These are phyloP conservation scores for Amaranthus tricolor DNA, from an alignment of 179 eudicot species.

Conservation along the genomic window DNA sequence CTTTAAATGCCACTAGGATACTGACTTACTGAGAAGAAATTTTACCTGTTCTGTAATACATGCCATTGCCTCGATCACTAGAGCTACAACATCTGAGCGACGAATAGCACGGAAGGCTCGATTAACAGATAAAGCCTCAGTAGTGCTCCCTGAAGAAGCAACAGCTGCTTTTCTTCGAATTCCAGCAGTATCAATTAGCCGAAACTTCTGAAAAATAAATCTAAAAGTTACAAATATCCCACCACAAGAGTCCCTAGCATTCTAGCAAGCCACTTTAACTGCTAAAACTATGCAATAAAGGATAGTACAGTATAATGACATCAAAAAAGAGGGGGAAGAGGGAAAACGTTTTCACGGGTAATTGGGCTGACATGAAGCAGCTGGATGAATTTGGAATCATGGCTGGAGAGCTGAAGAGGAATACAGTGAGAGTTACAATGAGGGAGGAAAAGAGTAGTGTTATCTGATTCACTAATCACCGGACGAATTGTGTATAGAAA, in stretches of 20 bases:
- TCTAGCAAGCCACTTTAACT: neutral
- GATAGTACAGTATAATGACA: neutral
- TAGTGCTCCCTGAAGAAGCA: conserved; percentile 93
- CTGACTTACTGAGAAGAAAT: neutral
- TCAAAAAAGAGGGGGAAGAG: neutral
- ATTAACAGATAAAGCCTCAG: conserved; percentile 94
- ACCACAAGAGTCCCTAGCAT: neutral
- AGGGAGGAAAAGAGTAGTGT: neutral
- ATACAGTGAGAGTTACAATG: neutral
- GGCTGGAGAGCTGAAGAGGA: neutral
- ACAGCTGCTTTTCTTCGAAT: conserved; percentile 82
- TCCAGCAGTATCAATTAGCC: conserved; percentile 97
- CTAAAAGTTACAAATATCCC: neutral
- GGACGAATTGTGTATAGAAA: too few species aligned
- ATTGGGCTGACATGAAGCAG: neutral
- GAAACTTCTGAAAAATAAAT: conserved; percentile 54
- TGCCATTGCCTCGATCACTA: conserved; percentile 95
- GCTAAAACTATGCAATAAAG: neutral
- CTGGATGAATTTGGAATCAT: neutral
- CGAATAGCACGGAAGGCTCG: conserved; percentile 96
- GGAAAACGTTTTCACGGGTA: neutral
- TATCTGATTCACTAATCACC: too few species aligned
- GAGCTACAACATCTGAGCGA: conserved; percentile 96
- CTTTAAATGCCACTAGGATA: neutral
- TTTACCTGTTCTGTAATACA: conserved; percentile 96